phyloP scores from a whole-genome alignment of 257 asterid genomes.

The Nicotiana otophora region DNA sequence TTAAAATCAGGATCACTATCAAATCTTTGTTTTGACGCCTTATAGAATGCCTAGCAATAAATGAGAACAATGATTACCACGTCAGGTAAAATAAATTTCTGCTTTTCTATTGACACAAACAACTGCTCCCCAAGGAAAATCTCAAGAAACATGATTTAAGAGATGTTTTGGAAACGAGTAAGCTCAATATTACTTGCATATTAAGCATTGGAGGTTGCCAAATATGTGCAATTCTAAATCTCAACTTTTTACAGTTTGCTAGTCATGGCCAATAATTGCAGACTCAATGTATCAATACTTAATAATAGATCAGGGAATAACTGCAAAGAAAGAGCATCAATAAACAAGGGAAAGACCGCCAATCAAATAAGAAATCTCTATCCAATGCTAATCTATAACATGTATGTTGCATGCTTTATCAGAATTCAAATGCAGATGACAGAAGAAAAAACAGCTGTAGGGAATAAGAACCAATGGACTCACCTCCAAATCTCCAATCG shows the following conservation, averaged over 20 bases:
- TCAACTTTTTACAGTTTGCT: neutral
- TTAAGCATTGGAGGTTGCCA: neutral
- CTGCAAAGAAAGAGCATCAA: neutral
- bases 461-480: conserved; percentile 19
- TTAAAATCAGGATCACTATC: conserved; percentile 72
- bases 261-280: neutral
- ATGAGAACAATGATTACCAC: neutral
- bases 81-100: neutral
- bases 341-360: conserved; percentile 9
- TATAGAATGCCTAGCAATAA: conserved; percentile 56
- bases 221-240: neutral
- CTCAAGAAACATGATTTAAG: neutral
- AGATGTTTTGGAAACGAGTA: neutral
- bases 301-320: neutral
- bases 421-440: neutral
- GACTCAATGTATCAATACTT: neutral
- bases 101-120: neutral
- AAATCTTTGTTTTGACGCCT: conserved; percentile 82
- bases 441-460: neutral
- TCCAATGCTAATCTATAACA: neutral
- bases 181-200: neutral
- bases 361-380: neutral
- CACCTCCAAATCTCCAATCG: conserved; percentile 88
- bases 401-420: neutral
- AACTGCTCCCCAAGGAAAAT: neutral